Percentiles rank a stretch among this genome's conserved stretches.
These are phyloP conservation scores for Eucalyptus lansdowneana DNA, from an alignment of 345 rosid species.

Conservation along the genomic window DNA sequence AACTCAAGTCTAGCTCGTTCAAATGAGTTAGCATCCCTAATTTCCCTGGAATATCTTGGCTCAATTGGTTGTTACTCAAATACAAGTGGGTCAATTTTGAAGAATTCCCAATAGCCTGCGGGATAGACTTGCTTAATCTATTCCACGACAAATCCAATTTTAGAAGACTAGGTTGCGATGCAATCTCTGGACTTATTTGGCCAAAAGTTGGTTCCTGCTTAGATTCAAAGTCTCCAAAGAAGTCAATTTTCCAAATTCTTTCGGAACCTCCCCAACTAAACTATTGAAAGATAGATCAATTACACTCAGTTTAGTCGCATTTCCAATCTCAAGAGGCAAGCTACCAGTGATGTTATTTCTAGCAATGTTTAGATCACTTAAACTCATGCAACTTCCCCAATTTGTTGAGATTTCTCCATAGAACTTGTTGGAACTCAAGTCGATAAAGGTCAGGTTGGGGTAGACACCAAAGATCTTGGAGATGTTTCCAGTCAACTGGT, in stretches of 20 bases:
- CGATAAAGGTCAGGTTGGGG: background rate
- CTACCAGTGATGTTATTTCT: background rate
- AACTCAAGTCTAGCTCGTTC: background rate
- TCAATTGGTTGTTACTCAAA: slow-evolving; percentile 13
- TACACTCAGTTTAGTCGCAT: background rate
- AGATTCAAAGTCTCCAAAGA: background rate
- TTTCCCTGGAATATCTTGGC: slow-evolving; percentile 2
- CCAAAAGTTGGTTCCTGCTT: slow-evolving; percentile 1
- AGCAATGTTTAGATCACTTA: background rate
- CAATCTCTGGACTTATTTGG: background rate
- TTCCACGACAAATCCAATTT: background rate
- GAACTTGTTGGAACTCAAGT: slow-evolving; percentile 11
- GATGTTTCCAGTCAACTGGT: background rate
- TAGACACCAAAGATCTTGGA: slow-evolving; percentile 3
- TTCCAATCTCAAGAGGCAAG: background rate
- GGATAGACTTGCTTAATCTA: background rate
- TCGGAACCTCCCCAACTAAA: slow-evolving; percentile 4
- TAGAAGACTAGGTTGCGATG: accelerated
- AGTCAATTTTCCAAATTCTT: slow-evolving; percentile 5
- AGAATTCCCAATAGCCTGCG: background rate
- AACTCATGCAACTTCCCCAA: slow-evolving; percentile 6
- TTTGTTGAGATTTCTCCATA: slow-evolving; percentile 12
- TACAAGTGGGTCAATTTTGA: background rate
- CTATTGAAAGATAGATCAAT: background rate
- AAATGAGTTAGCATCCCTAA: background rate